Conservation (phyloP, 805 yeast species). For the Zygotorulaspora chibaensis region DNA sequence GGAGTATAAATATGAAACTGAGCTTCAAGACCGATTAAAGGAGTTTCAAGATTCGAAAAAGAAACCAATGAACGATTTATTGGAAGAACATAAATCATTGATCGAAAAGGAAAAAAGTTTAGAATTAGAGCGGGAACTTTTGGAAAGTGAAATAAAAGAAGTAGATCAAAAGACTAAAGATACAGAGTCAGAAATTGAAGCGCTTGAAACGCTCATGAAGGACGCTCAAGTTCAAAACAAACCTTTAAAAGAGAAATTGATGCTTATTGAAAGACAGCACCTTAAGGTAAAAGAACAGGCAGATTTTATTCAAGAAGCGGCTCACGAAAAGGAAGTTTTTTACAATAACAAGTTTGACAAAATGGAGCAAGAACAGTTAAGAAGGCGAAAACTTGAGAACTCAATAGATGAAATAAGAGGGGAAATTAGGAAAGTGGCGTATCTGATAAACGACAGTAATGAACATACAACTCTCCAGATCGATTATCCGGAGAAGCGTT, state of each 20-base stretch:
- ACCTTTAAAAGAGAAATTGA: slow-evolving; percentile 24
- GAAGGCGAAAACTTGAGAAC: slow-evolving; percentile 46
- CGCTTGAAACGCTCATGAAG: slow-evolving; percentile 7
- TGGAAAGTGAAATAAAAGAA: slow-evolving; percentile 21
- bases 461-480: slow-evolving; percentile 4
- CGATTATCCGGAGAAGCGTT: slow-evolving; percentile 17
- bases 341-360: slow-evolving; percentile 31
- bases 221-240: slow-evolving; percentile 11
- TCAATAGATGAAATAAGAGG: slow-evolving; percentile 42
- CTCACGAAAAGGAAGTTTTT: slow-evolving; percentile 15
- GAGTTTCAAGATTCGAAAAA: slow-evolving; percentile 19
- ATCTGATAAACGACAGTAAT: slow-evolving; percentile 11
- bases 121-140: slow-evolving; percentile 14
- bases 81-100: slow-evolving; percentile 15
- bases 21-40: slow-evolving; percentile 22
- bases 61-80: slow-evolving; percentile 24
- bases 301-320: slow-evolving; percentile 21
- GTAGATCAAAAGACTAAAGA: slow-evolving; percentile 17
- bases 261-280: slow-evolving; percentile 21
- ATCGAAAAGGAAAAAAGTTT: slow-evolving; percentile 12
- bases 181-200: slow-evolving; percentile 11
- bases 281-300: slow-evolving; percentile 19
- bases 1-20: slow-evolving; percentile 11
- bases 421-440: slow-evolving; percentile 32
- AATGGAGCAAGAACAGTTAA: slow-evolving; percentile 35